Conservation (phyloP, 176 grass and related monocot species). For the Bolboschoenus planiculmis region DNA sequence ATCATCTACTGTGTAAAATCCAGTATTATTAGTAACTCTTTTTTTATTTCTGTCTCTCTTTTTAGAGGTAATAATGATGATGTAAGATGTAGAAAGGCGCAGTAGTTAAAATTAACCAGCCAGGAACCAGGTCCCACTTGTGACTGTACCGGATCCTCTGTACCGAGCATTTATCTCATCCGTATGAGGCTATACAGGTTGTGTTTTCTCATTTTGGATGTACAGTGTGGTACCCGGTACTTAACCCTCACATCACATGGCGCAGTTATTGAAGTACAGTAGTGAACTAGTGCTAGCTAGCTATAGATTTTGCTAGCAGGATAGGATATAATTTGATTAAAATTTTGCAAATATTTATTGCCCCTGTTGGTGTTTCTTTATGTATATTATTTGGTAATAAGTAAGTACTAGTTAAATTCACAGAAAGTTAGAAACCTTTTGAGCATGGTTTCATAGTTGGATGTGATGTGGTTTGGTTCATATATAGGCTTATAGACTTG, state of each 20-base stretch:
- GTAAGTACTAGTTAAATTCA: too few relatives aligned
- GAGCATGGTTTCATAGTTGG: too few relatives aligned
- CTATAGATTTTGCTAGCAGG: too few relatives aligned
- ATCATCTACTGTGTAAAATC: neutral
- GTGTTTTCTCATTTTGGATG: neutral
- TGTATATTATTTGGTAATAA: too few relatives aligned
- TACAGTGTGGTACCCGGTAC: neutral
- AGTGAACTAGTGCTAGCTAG: neutral
- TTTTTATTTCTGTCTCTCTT: neutral
- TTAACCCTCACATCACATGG: neutral
- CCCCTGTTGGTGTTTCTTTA: too few relatives aligned
- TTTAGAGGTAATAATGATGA: slow-evolving; percentile 10
- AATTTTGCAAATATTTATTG: too few relatives aligned
- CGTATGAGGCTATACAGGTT: neutral
- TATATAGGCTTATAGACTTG: too few relatives aligned
- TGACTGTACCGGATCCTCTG: neutral
- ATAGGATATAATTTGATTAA: neutral
- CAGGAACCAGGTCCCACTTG: neutral
- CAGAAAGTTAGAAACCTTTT: too few relatives aligned
- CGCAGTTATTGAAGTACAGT: neutral
- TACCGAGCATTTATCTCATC: neutral
- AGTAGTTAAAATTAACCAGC: neutral
- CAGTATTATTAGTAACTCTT: neutral
- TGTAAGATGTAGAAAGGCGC: neutral
- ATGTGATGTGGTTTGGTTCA: too few relatives aligned